Base-by-base conservation (phyloP, 441 rosid genomes). In the Dalechampia spathulata region DNA sequence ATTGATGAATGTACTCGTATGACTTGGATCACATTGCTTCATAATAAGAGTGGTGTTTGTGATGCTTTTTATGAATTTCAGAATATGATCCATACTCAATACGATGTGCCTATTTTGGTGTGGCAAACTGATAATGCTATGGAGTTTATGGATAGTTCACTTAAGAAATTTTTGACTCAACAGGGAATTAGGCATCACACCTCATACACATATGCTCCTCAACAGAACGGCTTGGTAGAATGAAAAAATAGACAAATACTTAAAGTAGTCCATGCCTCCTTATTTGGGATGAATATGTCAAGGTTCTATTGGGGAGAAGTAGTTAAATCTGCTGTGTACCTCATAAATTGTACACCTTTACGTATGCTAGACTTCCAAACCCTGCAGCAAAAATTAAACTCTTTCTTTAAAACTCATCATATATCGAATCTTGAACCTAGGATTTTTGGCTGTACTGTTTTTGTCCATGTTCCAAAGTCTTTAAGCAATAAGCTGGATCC, bases 401-500 rank as follows among this genome's bases (percentile, higher is more conserved):
- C 43, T 7, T n/a, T 45, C 13, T 3, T 32, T 6, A 9, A 11
- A 1, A 21, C 44, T 14, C 27, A 41, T 2, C 30, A 57, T 9
- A 3, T 30, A 0, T 32, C n/a, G 1, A 47, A 59, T 10, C 55
- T 47, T 37, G 47, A 59, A 28, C 47, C 37, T 12, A 6, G 27
- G 0, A 7, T 22, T 20, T 47, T 59, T 48, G 12, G 46, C 0
- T 53, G 22, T 6, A 23, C 34, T 7, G 14, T 23, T 0, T 53
- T 37, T 59, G 55, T 59, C 16, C 63, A 59, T 9, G 23, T 59
- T 37, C 63, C 55, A 3, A 48, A 59, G 11, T 12, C 0, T 17
- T 37, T 59, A 7, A 1, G 27, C 11, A 49, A 5, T 10, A 59
- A 48, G 20, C 37, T 48, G 10, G 55, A 59, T 25, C 55, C 38